Evolutionary conservation across 2,329 filamentous ascomycete genomes (phyloP).

Genomic region (Paracorniculantispora psalliotae): DNA sequence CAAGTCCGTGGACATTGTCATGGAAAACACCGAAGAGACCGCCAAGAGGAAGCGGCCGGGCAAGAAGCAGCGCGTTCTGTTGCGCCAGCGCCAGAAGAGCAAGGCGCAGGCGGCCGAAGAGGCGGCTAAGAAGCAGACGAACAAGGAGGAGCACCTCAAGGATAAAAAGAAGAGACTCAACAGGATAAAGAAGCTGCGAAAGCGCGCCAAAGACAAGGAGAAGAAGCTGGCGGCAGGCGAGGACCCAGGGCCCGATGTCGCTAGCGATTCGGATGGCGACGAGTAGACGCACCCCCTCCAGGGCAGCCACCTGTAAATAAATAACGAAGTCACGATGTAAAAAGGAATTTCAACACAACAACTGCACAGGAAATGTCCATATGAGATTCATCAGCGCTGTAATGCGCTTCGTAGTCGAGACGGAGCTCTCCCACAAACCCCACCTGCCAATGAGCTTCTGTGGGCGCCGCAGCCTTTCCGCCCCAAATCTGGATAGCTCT

Average conservation of each 20-base stretch:
- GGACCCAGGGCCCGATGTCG: conserved; percentile 16
- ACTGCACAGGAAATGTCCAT: background rate
- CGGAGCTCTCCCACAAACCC: background rate
- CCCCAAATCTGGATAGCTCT: conserved; percentile 8
- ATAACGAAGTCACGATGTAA: background rate
- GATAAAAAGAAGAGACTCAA: conserved; percentile 55
- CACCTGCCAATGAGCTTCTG: conserved; percentile 11
- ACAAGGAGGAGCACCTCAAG: conserved; percentile 52
- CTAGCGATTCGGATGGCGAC: conserved; percentile 19
- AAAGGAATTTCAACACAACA: background rate
- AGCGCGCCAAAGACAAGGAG: conserved; percentile 52
- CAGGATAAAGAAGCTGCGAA: conserved; percentile 37
- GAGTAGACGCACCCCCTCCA: conserved; percentile 7
- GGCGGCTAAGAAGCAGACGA: conserved; percentile 33
- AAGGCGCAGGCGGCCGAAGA: conserved; percentile 36
- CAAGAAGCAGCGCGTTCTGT: conserved; percentile 54
- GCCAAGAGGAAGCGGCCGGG: conserved; percentile 43
- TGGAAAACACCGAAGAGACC: conserved; percentile 14
- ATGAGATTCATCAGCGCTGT: background rate
- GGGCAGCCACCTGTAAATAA: background rate
- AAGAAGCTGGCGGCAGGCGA: conserved; percentile 40
- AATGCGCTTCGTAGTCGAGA: background rate
- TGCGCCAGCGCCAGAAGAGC: conserved; percentile 41
- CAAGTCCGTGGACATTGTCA: conserved; percentile 9
- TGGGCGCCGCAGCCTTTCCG: background rate